A percentile compares a stretch with the other conserved stretches of the same genome.
Conservation (phyloP, 306 rosid species). For the Vigna reflexopilosa region DNA sequence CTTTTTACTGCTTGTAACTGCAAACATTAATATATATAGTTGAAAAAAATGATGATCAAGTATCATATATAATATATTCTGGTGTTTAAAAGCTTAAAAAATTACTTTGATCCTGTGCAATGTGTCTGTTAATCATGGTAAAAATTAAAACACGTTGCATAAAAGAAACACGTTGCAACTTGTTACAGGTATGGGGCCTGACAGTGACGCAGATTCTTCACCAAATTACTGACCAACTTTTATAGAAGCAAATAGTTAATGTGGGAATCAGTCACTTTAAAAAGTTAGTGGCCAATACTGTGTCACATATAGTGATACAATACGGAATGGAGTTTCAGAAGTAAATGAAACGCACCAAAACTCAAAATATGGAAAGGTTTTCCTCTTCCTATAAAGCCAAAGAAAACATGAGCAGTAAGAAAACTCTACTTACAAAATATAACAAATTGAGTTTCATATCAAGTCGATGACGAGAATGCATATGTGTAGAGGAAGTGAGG, state of each 20-base stretch:
- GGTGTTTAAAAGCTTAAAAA: background rate
- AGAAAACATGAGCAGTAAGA: background rate
- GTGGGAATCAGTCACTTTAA: constrained; percentile 31
- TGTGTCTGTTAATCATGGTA: background rate
- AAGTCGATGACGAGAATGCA: constrained; percentile 4
- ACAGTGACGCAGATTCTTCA: constrained; percentile 46
- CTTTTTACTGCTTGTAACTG: constrained; percentile 69
- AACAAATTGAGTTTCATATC: background rate
- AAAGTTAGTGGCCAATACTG: constrained; percentile 13
- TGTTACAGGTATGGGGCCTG: constrained; percentile 14
- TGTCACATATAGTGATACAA: constrained; percentile 41
- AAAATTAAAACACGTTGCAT: constrained; percentile 7
- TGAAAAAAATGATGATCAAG: constrained; percentile 3
- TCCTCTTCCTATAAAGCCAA: background rate
- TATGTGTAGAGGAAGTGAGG: background rate
- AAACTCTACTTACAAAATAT: background rate
- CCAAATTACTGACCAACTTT: constrained; percentile 33
- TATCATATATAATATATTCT: background rate
- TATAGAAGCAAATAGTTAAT: constrained; percentile 39
- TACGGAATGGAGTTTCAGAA: constrained; percentile 31
- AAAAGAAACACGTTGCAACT: background rate
- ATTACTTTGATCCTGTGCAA: constrained; percentile 20
- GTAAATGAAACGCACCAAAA: constrained; percentile 41
- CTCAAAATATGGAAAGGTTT: constrained; percentile 3
- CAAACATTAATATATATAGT: constrained; percentile 38